These are phyloP conservation scores for Calamus simplicifolius DNA, from an alignment of 176 grass and related monocot genomes.

Conservation along the genomic window DNA sequence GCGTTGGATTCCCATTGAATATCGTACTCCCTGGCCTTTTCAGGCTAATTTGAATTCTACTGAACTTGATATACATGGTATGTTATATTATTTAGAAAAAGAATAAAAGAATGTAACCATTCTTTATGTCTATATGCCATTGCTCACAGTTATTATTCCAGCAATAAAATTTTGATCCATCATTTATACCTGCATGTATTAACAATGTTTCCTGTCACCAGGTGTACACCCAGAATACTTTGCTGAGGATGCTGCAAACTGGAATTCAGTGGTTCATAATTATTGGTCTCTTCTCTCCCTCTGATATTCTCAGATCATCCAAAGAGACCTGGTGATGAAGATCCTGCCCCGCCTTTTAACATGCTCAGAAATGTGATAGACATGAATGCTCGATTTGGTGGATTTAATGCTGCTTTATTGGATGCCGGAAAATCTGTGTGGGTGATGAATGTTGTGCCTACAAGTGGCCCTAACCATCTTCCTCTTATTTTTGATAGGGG, in stretches of 20 bases:
- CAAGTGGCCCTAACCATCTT: constrained; percentile 57
- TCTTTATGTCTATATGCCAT: no score
- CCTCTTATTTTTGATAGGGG: constrained; percentile 86
- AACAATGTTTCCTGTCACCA: constrained; percentile 19
- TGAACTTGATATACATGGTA: constrained; percentile 86
- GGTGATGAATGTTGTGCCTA: constrained; percentile 99
- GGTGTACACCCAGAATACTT: constrained; percentile 68
- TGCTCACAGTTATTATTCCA: no score
- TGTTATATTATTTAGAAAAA: no score
- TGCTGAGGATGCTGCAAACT: constrained; percentile 61
- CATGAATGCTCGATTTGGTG: constrained; percentile 94
- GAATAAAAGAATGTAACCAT: no score
- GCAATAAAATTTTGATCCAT: no score
- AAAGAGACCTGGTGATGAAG: constrained; percentile 97
- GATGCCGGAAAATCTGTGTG: constrained; percentile 81
- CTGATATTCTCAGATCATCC: constrained; percentile 99
- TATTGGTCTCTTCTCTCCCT: constrained; percentile 95
- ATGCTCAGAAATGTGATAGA: constrained; percentile 98
- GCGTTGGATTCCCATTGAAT: constrained; percentile 84
- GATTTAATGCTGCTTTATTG: constrained; percentile 92
- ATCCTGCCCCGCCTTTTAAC: constrained; percentile 93
- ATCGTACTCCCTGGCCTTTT: constrained; percentile 68
- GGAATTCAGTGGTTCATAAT: constrained; percentile 69
- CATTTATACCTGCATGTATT: constrained; percentile 1
- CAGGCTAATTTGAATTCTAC: constrained; percentile 65